Conservation (phyloP, 2,329 filamentous ascomycete species). For the Calonectria ilicicola region DNA sequence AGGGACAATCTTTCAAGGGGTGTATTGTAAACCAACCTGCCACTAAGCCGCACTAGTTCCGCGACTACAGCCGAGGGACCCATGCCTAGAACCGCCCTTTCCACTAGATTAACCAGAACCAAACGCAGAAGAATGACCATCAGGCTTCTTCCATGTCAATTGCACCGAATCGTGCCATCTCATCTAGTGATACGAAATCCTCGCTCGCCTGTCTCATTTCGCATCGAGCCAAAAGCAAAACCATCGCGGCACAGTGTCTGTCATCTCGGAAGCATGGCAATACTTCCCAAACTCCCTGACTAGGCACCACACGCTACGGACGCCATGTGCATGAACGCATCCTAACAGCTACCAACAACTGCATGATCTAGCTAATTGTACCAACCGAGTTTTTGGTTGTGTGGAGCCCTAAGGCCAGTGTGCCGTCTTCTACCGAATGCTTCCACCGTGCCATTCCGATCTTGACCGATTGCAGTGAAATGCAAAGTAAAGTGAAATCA, state of each 20-base stretch:
- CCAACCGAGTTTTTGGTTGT: background rate
- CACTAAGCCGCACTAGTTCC: conserved; percentile 8
- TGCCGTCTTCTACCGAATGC: conserved; percentile 11
- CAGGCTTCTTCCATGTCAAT: background rate
- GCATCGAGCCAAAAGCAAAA: background rate
- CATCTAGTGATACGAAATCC: background rate
- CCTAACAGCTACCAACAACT: conserved; percentile 3
- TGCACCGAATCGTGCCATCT: background rate
- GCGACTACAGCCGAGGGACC: background rate
- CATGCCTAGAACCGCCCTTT: background rate
- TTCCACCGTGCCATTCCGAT: background rate
- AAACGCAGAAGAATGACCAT: background rate
- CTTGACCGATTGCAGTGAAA: background rate
- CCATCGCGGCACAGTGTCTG: background rate
- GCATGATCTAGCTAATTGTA: background rate
- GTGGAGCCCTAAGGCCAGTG: background rate
- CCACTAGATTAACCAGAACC: background rate
- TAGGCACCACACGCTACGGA: conserved; percentile 7
- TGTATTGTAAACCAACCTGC: conserved; percentile 9
- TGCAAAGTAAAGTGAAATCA: background rate
- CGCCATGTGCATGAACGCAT: conserved; percentile 30
- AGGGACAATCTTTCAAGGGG: too few species aligned
- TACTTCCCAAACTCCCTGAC: conserved; percentile 21
- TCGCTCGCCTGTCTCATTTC: background rate
- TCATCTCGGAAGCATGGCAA: conserved; percentile 29